phyloP scores from a whole-genome alignment of 1,139 yeast genomes.

The Nadsonia commutata region DNA sequence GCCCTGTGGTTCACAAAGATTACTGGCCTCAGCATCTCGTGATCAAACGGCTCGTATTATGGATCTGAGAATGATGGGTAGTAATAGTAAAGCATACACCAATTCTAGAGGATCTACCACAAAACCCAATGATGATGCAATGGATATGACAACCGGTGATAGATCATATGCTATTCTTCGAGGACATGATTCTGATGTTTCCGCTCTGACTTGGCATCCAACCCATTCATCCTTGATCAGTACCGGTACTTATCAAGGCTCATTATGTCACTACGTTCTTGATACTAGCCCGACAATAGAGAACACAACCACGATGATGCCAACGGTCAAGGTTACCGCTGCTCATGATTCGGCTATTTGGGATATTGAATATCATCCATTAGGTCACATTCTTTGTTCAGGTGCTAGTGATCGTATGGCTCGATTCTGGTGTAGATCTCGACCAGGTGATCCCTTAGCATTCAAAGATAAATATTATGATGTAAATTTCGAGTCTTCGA shows the following conservation, averaged over 20 bases:
- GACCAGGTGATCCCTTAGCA: slow-evolving; percentile 79
- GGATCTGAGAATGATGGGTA: slow-evolving; percentile 75
- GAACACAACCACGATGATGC: slow-evolving; percentile 20
- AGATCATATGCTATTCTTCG: slow-evolving; percentile 42
- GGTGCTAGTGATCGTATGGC: slow-evolving; percentile 92
- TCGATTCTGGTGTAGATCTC: slow-evolving; percentile 87
- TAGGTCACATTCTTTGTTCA: slow-evolving; percentile 80
- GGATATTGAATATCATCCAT: slow-evolving; percentile 81
- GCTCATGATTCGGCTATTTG: slow-evolving; percentile 94
- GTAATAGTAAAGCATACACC: slow-evolving; percentile 15
- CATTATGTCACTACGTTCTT: slow-evolving; percentile 62
- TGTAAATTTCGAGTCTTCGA: slow-evolving; percentile 27
- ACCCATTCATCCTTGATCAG: slow-evolving; percentile 65
- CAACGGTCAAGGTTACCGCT: slow-evolving; percentile 44
- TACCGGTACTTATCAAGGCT: slow-evolving; percentile 83
- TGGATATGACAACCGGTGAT: slow-evolving; percentile 4
- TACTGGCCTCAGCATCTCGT: slow-evolving; percentile 75
- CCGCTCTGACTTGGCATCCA: slow-evolving; percentile 89
- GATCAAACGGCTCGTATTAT: slow-evolving; percentile 81
- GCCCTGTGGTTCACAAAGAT: slow-evolving; percentile 42
- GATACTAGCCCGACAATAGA: slow-evolving; percentile 26
- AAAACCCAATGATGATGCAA: neutral
- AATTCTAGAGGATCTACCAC: neutral
- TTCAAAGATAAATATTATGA: slow-evolving; percentile 72
- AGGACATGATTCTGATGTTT: slow-evolving; percentile 73